Conservation (phyloP, 768 basidiomycete species). For the Rhodocollybia butyracea region DNA sequence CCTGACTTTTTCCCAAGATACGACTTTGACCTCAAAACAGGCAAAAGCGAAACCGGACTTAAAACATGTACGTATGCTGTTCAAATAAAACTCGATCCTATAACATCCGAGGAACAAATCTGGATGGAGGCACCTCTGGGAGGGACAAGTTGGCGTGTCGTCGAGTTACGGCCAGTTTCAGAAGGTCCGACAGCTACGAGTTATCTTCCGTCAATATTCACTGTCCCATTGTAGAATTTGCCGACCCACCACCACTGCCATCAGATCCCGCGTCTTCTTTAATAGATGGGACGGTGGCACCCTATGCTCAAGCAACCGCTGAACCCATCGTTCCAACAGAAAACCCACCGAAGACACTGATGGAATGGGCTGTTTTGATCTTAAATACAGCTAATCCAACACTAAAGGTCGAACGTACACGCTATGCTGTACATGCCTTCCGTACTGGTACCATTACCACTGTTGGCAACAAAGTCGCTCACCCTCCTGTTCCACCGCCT, state of each 20-base stretch:
- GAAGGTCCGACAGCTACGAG: conserved; percentile 42
- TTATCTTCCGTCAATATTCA: neutral
- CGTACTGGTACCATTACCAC: conserved; percentile 65
- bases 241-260: conserved; percentile 58
- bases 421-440: conserved; percentile 66
- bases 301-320: conserved; percentile 14
- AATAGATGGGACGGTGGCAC: neutral
- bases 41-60: conserved; percentile 67
- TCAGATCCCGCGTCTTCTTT: conserved; percentile 5
- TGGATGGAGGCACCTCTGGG: conserved; percentile 58
- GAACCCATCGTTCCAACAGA: conserved; percentile 49
- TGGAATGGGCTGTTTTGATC: conserved; percentile 78
- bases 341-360: conserved; percentile 59
- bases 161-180: conserved; percentile 69
- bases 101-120: conserved; percentile 39
- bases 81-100: conserved; percentile 39
- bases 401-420: conserved; percentile 67
- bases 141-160: conserved; percentile 56
- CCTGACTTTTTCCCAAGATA: conserved; percentile 40
- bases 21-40: conserved; percentile 69
- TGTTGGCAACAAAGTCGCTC: conserved; percentile 53
- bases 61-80: conserved; percentile 66
- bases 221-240: conserved; percentile 48
- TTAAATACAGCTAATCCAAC: conserved; percentile 70
- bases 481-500: conserved; percentile 53